These are phyloP conservation scores for Nemania diffusa DNA, from an alignment of 2,329 filamentous ascomycete species.

Conservation along the genomic window DNA sequence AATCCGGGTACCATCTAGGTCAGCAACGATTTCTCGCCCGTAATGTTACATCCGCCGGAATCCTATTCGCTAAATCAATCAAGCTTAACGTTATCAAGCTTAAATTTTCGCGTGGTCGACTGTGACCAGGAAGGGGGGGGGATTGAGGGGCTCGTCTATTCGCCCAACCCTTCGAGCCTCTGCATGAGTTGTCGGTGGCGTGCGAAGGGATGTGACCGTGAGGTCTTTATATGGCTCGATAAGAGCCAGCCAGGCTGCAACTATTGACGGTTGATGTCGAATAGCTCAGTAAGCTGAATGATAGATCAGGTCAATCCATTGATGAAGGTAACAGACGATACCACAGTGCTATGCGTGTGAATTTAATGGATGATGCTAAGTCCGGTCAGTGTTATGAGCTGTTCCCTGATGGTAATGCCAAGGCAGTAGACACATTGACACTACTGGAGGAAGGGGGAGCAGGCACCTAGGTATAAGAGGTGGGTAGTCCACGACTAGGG, in stretches of 20 bases:
- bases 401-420: slow-evolving; percentile 24
- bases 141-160: slow-evolving; percentile 12
- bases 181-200: slow-evolving; percentile 13
- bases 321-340: neutral
- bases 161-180: neutral
- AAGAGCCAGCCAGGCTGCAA: neutral
- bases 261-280: slow-evolving; percentile 6
- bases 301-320: neutral
- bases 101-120: slow-evolving; percentile 31
- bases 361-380: neutral
- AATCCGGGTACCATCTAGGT: slow-evolving; percentile 21
- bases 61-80: slow-evolving; percentile 34
- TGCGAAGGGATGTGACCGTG: neutral
- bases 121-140: neutral
- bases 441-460: slow-evolving; percentile 7
- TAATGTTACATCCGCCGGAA: slow-evolving; percentile 27
- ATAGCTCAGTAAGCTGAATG: neutral
- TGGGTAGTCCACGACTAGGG: slow-evolving; percentile 25
- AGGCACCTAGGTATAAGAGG: slow-evolving; percentile 29
- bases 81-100: slow-evolving; percentile 35
- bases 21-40: slow-evolving; percentile 27
- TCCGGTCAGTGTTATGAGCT: slow-evolving; percentile 2
- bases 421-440: slow-evolving; percentile 17
- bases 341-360: neutral
- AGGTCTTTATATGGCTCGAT: slow-evolving; percentile 2